Percentiles rank a stretch among this genome's conserved stretches.
These are phyloP conservation scores for Pisolithus tinctorius DNA, from an alignment of 768 basidiomycete genomes.

Conservation along the genomic window DNA sequence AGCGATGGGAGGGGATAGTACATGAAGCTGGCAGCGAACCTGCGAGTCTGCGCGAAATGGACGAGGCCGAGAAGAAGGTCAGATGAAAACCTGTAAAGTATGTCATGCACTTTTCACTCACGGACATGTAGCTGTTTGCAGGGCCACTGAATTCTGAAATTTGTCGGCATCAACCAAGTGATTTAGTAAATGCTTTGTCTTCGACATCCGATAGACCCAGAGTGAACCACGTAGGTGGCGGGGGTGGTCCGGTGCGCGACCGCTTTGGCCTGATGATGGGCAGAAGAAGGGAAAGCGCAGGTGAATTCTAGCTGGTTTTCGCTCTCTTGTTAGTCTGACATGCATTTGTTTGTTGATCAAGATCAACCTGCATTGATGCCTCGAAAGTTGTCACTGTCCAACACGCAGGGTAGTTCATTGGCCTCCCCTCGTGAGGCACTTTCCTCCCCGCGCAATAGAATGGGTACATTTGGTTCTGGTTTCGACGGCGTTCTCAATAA, in stretches of 20 bases:
- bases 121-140: constrained; percentile 60
- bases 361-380: constrained; percentile 56
- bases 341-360: constrained; percentile 22
- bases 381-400: constrained; percentile 65
- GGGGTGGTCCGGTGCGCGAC: constrained; percentile 55
- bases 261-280: constrained; percentile 52
- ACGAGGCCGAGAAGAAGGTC: constrained; percentile 85
- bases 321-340: constrained; percentile 4
- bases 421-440: constrained; percentile 53
- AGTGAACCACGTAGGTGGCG: constrained; percentile 42
- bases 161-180: constrained; percentile 77
- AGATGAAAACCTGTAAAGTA: constrained; percentile 12
- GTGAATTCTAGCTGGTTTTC: constrained; percentile 27
- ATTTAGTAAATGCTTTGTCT: constrained; percentile 56
- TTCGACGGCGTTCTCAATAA: constrained; percentile 69
- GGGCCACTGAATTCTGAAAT: constrained; percentile 79
- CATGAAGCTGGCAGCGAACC: constrained; percentile 71
- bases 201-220: constrained; percentile 58
- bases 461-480: constrained; percentile 49
- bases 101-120: constrained; percentile 18
- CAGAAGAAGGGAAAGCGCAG: constrained; percentile 66
- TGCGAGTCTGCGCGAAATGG: constrained; percentile 69
- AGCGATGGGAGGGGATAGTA: constrained; percentile 85
- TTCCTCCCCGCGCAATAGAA: constrained; percentile 58
- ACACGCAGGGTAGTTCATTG: constrained; percentile 42